phyloP scores from a whole-genome alignment of 305 asterid species.

The Caryopteris hybrid region DNA sequence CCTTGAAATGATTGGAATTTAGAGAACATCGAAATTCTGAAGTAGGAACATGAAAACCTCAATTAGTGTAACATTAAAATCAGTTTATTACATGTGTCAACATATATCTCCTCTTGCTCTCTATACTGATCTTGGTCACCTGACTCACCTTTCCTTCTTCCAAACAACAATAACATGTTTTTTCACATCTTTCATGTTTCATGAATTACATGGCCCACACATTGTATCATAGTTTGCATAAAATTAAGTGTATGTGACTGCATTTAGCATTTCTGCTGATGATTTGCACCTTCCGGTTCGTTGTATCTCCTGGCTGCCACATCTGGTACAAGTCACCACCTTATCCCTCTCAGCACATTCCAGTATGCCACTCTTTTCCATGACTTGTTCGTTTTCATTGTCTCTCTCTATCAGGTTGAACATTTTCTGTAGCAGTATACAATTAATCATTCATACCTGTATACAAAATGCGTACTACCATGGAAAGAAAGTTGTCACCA shows the following conservation, averaged over 20 bases:
- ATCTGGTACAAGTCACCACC: not conserved
- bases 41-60: not conserved
- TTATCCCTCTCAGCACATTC: not conserved
- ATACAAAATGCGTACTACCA: not conserved
- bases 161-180: not conserved
- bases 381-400: not conserved
- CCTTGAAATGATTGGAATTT: not conserved
- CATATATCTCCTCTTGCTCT: not conserved
- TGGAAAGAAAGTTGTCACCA: not conserved
- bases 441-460: not conserved
- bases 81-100: not conserved
- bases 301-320: not conserved
- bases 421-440: no score
- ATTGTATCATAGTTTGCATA: not conserved
- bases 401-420: not conserved
- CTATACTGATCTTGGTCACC: not conserved
- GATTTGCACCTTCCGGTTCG: not conserved
- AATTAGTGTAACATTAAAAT: not conserved
- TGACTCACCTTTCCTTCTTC: not conserved
- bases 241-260: not conserved
- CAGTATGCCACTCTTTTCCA: not conserved
- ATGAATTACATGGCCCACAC: not conserved
- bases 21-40: not conserved
- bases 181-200: not conserved
- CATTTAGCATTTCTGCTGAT: not conserved